A percentile compares a stretch with the other conserved stretches of the same genome.
Evolutionary conservation across 768 basidiomycete genomes (phyloP).

Genomic region (Galerina sulciceps): DNA sequence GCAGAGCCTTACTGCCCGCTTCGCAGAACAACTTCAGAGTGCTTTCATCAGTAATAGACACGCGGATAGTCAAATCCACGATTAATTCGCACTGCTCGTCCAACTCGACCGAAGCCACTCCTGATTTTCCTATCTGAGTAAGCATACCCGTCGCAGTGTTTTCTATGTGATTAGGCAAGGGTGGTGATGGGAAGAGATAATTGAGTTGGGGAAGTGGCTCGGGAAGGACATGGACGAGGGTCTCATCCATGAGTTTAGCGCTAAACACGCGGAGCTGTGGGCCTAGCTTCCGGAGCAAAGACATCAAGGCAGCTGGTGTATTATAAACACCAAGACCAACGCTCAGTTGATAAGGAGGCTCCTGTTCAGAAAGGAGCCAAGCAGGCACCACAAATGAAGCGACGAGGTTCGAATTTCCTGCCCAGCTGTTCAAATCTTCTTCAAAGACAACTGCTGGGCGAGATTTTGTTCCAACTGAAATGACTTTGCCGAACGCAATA

Average conservation of each 20-base stretch:
- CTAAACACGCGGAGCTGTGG: constrained; percentile 27
- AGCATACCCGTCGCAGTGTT: not conserved
- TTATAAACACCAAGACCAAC: constrained; percentile 26
- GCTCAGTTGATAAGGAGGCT: constrained; percentile 10
- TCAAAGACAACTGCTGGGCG: constrained; percentile 17
- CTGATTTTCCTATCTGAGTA: not conserved
- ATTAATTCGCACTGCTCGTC: not conserved
- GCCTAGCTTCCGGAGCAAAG: constrained; percentile 27
- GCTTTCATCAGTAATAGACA: not conserved
- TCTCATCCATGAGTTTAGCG: constrained; percentile 29
- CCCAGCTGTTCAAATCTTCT: constrained; percentile 27
- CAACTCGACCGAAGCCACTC: not conserved
- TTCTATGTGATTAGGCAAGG: not conserved
- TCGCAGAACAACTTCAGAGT: not conserved
- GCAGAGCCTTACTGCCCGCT: not conserved
- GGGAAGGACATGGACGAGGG: constrained; percentile 31
- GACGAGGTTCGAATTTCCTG: constrained; percentile 27
- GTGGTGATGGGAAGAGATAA: not conserved
- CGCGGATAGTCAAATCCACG: not conserved
- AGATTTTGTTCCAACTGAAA: not conserved
- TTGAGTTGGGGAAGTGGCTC: constrained; percentile 3
- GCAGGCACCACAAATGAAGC: constrained; percentile 31
- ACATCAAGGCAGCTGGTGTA: constrained; percentile 18
- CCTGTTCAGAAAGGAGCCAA: constrained; percentile 18
- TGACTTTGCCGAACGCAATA: not conserved